A percentile compares a stretch with the other conserved stretches of the same genome.
phyloP scores from a whole-genome alignment of 495 filamentous ascomycete species.

The Aspergillus sparsus region DNA sequence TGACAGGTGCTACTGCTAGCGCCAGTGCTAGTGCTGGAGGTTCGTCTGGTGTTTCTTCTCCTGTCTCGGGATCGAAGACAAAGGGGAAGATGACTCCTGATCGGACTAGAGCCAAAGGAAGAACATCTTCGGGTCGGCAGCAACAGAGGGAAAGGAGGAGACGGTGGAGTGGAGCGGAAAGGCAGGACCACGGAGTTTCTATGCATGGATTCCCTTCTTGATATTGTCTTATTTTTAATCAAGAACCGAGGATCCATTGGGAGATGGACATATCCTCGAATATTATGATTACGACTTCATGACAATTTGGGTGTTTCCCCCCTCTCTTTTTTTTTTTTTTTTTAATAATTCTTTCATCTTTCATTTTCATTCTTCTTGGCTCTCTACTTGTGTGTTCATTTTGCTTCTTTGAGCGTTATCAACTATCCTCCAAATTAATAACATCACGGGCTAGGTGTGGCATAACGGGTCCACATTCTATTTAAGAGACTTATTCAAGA shows the following conservation, averaged over 20 bases:
- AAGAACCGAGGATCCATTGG: too few relatives aligned
- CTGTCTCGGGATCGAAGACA: constrained; percentile 15
- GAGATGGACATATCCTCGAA: neutral
- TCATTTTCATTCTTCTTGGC: too few relatives aligned
- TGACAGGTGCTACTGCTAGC: neutral
- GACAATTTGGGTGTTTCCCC: neutral
- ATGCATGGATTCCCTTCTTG: constrained; percentile 7
- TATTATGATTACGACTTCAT: constrained; percentile 1
- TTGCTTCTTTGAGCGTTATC: too few relatives aligned
- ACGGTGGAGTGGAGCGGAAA: constrained; percentile 25
- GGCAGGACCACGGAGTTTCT: constrained; percentile 14
- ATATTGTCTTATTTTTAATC: neutral
- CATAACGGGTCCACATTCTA: too few relatives aligned
- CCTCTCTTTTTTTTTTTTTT: too few relatives aligned
- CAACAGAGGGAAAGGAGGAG: constrained; percentile 24
- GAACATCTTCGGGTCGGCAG: constrained; percentile 18
- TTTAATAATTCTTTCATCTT: too few relatives aligned
- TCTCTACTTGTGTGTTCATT: too few relatives aligned
- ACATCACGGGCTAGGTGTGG: too few relatives aligned
- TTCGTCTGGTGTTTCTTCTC: constrained; percentile 4
- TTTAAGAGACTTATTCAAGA: too few relatives aligned
- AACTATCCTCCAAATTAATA: too few relatives aligned
- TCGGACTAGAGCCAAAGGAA: constrained; percentile 17
- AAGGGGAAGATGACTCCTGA: constrained; percentile 20
- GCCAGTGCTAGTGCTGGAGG: neutral